phyloP scores from a whole-genome alignment of 2,329 filamentous ascomycete species.

The Stagonosporopsis rhizophila region DNA sequence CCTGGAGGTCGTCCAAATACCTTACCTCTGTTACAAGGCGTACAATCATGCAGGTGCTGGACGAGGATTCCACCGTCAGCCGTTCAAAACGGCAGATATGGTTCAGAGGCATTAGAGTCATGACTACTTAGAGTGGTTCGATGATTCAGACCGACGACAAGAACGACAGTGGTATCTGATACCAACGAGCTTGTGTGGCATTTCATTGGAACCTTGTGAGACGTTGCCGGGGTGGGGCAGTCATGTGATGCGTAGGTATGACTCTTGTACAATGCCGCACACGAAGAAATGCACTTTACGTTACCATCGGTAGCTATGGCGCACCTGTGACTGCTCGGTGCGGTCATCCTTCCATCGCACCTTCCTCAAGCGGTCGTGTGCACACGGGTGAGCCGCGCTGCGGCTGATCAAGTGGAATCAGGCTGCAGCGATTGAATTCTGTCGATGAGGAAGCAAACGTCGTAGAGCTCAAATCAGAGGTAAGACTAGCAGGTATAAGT shows the following conservation, averaged over 20 bases:
- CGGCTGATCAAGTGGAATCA: neutral
- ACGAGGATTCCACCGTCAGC: too few relatives aligned
- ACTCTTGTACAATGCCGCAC: neutral
- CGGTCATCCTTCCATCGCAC: neutral
- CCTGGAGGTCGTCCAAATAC: too few relatives aligned
- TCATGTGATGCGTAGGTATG: neutral
- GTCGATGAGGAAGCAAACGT: neutral
- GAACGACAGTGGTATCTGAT: too few relatives aligned
- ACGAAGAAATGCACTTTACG: neutral
- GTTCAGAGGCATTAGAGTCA: too few relatives aligned
- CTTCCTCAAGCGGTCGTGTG: slow-evolving; percentile 1
- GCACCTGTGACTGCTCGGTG: neutral
- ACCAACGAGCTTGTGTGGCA: too few relatives aligned
- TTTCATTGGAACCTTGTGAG: too few relatives aligned
- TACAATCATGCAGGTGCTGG: too few relatives aligned
- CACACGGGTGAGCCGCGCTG: neutral
- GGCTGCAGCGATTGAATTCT: neutral
- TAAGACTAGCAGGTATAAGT: neutral
- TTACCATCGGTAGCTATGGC: neutral
- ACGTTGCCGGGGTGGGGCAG: too few relatives aligned
- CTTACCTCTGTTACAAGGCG: too few relatives aligned
- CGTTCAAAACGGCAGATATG: too few relatives aligned
- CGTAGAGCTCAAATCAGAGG: neutral
- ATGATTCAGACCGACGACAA: too few relatives aligned
- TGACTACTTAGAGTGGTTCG: too few relatives aligned